A percentile compares a stretch with the other conserved stretches of the same genome.
These are phyloP conservation scores for Tricholoma terreum DNA, from an alignment of 768 basidiomycete genomes.

Conservation along the genomic window DNA sequence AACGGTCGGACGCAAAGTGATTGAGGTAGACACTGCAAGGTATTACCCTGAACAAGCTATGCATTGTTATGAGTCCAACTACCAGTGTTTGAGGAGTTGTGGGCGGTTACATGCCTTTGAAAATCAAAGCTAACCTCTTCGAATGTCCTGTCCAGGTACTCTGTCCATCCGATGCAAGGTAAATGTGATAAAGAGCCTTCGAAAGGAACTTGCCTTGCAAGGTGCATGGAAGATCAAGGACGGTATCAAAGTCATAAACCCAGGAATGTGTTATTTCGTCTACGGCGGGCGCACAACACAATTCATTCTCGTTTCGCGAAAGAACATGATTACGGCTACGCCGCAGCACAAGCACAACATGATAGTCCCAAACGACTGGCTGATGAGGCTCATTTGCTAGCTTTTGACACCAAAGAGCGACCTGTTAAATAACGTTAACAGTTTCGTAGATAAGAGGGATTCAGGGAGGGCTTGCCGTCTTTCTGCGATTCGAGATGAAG, in stretches of 20 bases:
- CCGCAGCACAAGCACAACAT: constrained; percentile 58
- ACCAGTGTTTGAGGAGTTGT: neutral
- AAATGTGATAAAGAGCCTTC: neutral
- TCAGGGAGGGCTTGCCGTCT: constrained; percentile 43
- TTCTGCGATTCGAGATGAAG: constrained; percentile 63
- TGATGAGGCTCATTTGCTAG: constrained; percentile 28
- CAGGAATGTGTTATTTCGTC: constrained; percentile 26
- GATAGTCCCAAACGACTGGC: constrained; percentile 72
- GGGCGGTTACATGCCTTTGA: constrained; percentile 40
- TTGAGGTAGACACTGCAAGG: constrained; percentile 48
- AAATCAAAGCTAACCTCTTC: constrained; percentile 33
- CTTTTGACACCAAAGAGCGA: constrained; percentile 65
- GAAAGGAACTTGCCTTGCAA: constrained; percentile 39
- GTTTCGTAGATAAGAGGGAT: neutral
- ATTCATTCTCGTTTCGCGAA: neutral
- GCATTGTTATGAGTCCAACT: neutral
- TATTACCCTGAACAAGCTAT: constrained; percentile 62
- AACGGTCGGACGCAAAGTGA: constrained; percentile 71
- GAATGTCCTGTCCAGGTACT: constrained; percentile 48
- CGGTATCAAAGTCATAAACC: constrained; percentile 72
- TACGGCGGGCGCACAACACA: neutral
- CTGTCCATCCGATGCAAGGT: constrained; percentile 25
- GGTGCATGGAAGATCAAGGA: constrained; percentile 47
- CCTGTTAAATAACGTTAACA: constrained; percentile 33
- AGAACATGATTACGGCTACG: constrained; percentile 21